Conservation (phyloP, 495 filamentous ascomycete species). For the Letharia columbiana region DNA sequence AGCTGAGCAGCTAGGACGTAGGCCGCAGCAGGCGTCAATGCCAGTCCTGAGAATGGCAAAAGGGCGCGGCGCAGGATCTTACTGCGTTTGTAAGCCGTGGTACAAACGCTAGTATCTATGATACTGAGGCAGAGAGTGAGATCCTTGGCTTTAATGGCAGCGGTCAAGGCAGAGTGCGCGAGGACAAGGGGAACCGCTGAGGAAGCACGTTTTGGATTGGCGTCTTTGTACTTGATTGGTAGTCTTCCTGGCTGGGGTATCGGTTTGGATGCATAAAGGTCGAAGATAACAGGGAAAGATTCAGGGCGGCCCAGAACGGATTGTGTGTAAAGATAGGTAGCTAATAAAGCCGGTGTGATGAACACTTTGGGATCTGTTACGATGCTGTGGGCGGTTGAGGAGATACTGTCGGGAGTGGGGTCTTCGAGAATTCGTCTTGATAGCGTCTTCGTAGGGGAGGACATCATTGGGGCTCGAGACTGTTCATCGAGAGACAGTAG, state of each 20-base stretch:
- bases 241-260: slow-evolving; percentile 52
- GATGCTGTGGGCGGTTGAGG: slow-evolving; percentile 51
- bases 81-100: slow-evolving; percentile 59
- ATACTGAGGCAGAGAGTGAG: slow-evolving; percentile 69
- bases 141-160: slow-evolving; percentile 68
- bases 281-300: slow-evolving; percentile 68
- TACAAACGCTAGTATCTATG: slow-evolving; percentile 66
- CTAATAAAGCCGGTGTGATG: slow-evolving; percentile 64
- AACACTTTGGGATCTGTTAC: slow-evolving; percentile 69
- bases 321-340: slow-evolving; percentile 63
- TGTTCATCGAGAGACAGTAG: slow-evolving; percentile 45
- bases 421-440: slow-evolving; percentile 24
- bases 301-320: slow-evolving; percentile 59
- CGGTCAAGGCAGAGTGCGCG: slow-evolving; percentile 61
- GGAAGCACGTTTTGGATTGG: slow-evolving; percentile 57
- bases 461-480: slow-evolving; percentile 6
- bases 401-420: slow-evolving; percentile 38
- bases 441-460: slow-evolving; percentile 9
- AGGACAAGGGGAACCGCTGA: slow-evolving; percentile 60
- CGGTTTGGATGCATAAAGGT: slow-evolving; percentile 78
- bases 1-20: slow-evolving; percentile 57
- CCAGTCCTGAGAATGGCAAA: slow-evolving; percentile 43
- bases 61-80: slow-evolving; percentile 50
- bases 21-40: slow-evolving; percentile 56
- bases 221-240: slow-evolving; percentile 49